Evolutionary conservation across 2,329 filamentous ascomycete genomes (phyloP).

Genomic region (Aureobasidium sp.): DNA sequence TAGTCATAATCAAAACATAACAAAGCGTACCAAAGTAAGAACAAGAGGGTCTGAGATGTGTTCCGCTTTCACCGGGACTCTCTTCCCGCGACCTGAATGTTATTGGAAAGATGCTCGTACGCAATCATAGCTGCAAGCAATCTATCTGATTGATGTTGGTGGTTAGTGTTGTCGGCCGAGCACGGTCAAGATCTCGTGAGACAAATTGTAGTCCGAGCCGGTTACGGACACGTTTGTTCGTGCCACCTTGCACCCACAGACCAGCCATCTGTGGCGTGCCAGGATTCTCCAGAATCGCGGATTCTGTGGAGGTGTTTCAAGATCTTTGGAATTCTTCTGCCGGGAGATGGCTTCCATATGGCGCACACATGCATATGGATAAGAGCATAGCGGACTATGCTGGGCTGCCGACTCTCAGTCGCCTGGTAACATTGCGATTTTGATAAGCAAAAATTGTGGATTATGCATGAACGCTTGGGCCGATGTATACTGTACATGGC

Average conservation of each 20-base stretch:
- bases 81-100: neutral
- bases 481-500: neutral
- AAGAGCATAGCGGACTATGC: neutral
- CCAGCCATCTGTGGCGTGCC: neutral
- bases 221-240: conserved; percentile 6
- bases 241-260: neutral
- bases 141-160: neutral
- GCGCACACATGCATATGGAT: neutral
- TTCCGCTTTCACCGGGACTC: neutral
- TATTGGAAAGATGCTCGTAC: neutral
- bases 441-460: neutral
- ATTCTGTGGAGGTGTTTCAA: neutral
- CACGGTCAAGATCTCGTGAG: neutral
- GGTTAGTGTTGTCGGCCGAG: neutral
- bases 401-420: neutral
- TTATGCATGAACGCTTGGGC: neutral
- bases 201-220: neutral
- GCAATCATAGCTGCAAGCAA: conserved; percentile 5
- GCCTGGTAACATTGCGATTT: neutral
- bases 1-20: neutral
- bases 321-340: neutral
- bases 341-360: neutral
- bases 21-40: neutral
- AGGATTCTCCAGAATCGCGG: neutral
- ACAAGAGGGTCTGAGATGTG: neutral